Percentiles rank a stretch among this genome's conserved stretches.
Conservation (phyloP, 108 stramenopile species). For the Schizochytrium sp. region DNA sequence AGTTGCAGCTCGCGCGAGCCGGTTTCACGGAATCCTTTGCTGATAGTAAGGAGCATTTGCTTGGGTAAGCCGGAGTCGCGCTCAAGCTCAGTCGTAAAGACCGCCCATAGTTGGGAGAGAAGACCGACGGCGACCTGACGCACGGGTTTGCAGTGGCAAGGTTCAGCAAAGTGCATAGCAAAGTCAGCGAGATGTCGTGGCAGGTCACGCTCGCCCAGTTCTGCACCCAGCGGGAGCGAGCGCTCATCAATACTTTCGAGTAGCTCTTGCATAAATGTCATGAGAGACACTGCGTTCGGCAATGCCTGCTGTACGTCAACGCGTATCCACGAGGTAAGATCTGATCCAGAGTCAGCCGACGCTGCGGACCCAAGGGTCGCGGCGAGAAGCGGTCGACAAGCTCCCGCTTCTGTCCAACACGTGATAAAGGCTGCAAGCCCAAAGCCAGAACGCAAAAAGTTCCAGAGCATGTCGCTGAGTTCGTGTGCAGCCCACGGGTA, state of each 20-base stretch:
- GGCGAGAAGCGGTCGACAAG: background rate
- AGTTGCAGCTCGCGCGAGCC: background rate
- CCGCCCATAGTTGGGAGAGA: background rate
- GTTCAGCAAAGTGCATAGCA: background rate
- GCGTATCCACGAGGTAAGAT: background rate
- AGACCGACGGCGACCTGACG: background rate
- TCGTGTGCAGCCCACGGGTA: background rate
- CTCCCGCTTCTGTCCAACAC: background rate
- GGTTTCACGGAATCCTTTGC: background rate
- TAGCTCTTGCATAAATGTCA: background rate
- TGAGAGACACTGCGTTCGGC: background rate
- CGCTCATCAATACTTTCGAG: background rate
- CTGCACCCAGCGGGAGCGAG: background rate
- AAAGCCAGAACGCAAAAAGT: background rate
- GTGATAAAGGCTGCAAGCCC: background rate
- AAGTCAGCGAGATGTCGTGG: background rate
- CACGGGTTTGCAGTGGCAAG: background rate
- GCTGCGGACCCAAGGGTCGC: background rate
- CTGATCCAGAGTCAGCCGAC: background rate
- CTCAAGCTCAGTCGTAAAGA: background rate
- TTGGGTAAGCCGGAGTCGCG: background rate
- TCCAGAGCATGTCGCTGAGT: background rate
- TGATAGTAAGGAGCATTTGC: background rate
- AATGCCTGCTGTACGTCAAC: background rate
- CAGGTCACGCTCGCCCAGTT: background rate